Evolutionary conservation across 345 rosid species (phyloP).

Genomic region (Gossypium rotundifolium): DNA sequence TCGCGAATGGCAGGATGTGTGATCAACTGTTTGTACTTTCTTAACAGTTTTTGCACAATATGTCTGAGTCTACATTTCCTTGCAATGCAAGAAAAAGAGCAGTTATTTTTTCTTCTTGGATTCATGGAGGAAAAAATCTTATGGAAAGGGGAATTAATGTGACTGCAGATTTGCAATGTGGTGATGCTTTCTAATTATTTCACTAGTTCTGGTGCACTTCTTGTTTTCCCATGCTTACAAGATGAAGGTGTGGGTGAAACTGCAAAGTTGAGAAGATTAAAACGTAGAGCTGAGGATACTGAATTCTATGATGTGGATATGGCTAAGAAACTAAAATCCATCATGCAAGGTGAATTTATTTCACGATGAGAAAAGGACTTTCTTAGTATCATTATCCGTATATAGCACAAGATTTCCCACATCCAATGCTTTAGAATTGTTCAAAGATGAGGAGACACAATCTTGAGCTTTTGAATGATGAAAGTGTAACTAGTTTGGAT

Average conservation of each 20-base stretch:
- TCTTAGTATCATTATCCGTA: conserved; percentile 65
- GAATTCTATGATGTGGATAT: conserved; percentile 41
- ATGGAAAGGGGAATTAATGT: conserved; percentile 45
- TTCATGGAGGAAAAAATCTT: conserved; percentile 50
- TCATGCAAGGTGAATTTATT: conserved; percentile 62
- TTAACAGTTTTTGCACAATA: conserved; percentile 62
- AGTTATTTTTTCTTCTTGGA: conserved; percentile 66
- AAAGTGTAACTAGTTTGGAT: conserved; percentile 27
- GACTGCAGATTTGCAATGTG: conserved; percentile 30
- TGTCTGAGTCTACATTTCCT: conserved; percentile 73
- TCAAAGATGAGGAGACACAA: conserved; percentile 35
- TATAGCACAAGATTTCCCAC: conserved; percentile 36
- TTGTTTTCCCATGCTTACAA: conserved; percentile 57
- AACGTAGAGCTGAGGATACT: conserved; percentile 57
- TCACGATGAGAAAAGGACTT: conserved; percentile 89
- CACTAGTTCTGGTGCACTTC: conserved; percentile 64
- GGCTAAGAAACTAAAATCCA: conserved; percentile 52
- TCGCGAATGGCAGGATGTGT: conserved; percentile 60
- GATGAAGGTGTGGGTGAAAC: conserved; percentile 90
- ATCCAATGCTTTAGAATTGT: conserved; percentile 41
- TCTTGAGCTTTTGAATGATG: conserved; percentile 27
- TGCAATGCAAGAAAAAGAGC: conserved; percentile 70
- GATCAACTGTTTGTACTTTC: conserved; percentile 74
- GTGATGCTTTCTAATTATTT: conserved; percentile 70
- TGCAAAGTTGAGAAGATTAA: conserved; percentile 64